Conservation (phyloP, 495 filamentous ascomycete species). For the Penicillium psychrofluorescens region DNA sequence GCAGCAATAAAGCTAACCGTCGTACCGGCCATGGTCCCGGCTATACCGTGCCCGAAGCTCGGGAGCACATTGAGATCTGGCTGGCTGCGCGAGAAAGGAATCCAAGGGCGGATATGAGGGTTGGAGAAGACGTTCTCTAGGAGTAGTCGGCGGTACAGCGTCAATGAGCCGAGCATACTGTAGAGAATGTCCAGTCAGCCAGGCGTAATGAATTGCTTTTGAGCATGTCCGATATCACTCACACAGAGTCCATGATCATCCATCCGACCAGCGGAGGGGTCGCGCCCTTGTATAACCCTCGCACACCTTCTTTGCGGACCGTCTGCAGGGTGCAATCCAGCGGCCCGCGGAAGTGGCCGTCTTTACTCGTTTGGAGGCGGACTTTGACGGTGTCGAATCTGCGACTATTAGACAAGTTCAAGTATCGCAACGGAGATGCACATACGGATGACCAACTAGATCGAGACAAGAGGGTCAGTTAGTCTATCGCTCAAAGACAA, state of each 20-base stretch:
- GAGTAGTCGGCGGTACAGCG: constrained; percentile 76
- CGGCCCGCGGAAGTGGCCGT: constrained; percentile 73
- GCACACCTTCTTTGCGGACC: constrained; percentile 68
- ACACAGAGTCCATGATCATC: constrained; percentile 97
- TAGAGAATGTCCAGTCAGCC: background rate
- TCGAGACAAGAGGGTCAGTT: no score
- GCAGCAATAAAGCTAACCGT: constrained; percentile 91
- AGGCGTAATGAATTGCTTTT: background rate
- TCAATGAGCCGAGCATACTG: constrained; percentile 86
- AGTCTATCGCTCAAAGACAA: no score
- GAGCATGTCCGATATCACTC: constrained; percentile 8
- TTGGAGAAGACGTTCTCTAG: constrained; percentile 70
- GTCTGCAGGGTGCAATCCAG: constrained; percentile 81
- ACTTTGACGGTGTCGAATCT: constrained; percentile 96
- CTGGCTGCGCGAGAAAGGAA: constrained; percentile 24
- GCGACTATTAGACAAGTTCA: constrained; percentile 1
- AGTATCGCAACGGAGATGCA: constrained; percentile 1
- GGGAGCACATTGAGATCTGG: constrained; percentile 50
- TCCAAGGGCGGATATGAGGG: constrained; percentile 33
- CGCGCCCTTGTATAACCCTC: constrained; percentile 80
- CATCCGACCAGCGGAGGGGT: constrained; percentile 87
- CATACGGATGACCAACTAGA: constrained; percentile 61
- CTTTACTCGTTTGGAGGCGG: constrained; percentile 79
- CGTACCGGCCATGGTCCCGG: constrained; percentile 77
- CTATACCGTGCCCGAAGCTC: constrained; percentile 72